Conservation (phyloP, 2,329 filamentous ascomycete species). For the Xylaria polymorpha region DNA sequence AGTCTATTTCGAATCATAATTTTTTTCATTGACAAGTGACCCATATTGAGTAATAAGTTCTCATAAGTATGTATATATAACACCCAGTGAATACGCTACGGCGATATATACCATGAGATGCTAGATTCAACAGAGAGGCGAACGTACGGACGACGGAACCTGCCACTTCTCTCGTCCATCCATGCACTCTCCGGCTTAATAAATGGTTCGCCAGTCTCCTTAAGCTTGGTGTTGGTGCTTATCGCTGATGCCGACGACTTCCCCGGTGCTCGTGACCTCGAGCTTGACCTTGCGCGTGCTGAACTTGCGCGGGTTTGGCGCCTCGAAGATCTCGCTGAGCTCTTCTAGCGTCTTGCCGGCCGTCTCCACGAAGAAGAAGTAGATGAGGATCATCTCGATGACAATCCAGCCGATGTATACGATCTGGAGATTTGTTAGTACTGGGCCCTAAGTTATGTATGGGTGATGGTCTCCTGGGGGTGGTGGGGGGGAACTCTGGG, state of each 20-base stretch:
- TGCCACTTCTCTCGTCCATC: background rate
- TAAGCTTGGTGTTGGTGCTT: constrained; percentile 32
- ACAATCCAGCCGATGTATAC: constrained; percentile 49
- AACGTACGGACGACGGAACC: background rate
- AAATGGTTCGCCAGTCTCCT: background rate
- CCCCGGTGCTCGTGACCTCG: constrained; percentile 54
- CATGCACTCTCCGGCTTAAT: background rate
- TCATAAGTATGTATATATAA: background rate
- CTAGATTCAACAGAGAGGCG: background rate
- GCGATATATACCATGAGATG: background rate
- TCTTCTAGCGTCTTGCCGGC: constrained; percentile 49
- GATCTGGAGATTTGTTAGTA: constrained; percentile 32
- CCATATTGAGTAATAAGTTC: background rate
- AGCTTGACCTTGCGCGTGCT: constrained; percentile 65
- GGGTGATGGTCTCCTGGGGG: background rate
- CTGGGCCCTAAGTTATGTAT: background rate
- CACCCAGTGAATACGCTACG: too few species aligned
- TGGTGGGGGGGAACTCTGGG: background rate
- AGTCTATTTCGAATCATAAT: background rate
- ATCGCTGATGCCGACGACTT: constrained; percentile 41
- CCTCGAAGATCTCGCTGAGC: constrained; percentile 48
- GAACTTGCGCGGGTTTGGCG: constrained; percentile 45
- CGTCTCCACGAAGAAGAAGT: constrained; percentile 51
- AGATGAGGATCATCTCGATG: constrained; percentile 47
- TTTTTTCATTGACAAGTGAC: background rate